These are phyloP conservation scores for Amanita pallidorosea DNA, from an alignment of 768 basidiomycete genomes.

Conservation along the genomic window DNA sequence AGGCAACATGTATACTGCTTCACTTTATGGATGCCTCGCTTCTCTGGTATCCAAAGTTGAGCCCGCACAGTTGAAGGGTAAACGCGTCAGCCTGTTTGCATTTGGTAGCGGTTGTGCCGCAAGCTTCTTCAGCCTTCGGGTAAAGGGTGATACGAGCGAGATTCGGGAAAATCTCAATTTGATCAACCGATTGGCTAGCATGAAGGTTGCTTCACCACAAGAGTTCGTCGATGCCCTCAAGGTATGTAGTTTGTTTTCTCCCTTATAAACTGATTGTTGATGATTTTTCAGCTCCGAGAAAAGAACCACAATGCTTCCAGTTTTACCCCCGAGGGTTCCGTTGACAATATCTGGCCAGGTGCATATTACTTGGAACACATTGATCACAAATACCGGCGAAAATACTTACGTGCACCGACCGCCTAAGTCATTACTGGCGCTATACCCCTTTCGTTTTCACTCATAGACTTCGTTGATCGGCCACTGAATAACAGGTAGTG, in stretches of 20 bases:
- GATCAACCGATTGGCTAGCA: constrained; percentile 60
- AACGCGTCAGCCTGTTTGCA: constrained; percentile 90
- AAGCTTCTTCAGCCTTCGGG: constrained; percentile 79
- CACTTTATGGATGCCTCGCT: constrained; percentile 89
- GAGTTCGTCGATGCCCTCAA: constrained; percentile 72
- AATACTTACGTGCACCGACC: constrained; percentile 51
- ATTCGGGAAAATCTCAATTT: constrained; percentile 81
- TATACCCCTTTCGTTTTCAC: constrained; percentile 11
- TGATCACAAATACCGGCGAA: constrained; percentile 86
- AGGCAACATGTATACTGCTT: constrained; percentile 99
- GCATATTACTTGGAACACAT: constrained; percentile 87
- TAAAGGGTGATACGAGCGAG: constrained; percentile 80
- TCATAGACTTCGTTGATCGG: not conserved
- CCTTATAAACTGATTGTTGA: constrained; percentile 5
- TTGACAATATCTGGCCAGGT: constrained; percentile 92
- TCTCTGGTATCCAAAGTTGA: constrained; percentile 70
- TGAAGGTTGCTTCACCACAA: constrained; percentile 88
- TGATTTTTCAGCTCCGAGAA: constrained; percentile 69
- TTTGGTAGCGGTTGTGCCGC: constrained; percentile 95
- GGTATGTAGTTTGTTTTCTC: constrained; percentile 28
- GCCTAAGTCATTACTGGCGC: constrained; percentile 16
- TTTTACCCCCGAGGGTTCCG: constrained; percentile 76
- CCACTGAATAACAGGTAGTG: not conserved
- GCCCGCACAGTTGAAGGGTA: constrained; percentile 60
- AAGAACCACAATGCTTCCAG: constrained; percentile 87